Evolutionary conservation across 140 eudicot genomes (phyloP), one percentile per base, ranked within the genome.

Genomic region (Flaveria floridana): DNA sequence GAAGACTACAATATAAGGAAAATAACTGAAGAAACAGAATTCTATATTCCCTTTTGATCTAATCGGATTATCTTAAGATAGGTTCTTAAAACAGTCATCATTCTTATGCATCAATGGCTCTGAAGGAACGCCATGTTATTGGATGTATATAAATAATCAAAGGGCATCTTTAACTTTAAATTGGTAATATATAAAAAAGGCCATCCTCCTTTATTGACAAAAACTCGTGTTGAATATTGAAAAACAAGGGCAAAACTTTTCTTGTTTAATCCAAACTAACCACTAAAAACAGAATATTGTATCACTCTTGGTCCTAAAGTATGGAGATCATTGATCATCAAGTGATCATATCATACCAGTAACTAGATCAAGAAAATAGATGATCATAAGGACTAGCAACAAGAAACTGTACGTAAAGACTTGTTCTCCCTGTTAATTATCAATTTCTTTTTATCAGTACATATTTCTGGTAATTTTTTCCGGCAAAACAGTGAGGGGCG

Each of bases 171-270:
- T 39, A 76, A 50, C 61, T 72, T 67, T 71, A 46, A 65, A 53
- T 25, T 37, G 75, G 65, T 52, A 41, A 34, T 65, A 76, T 81
- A 63, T 65, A 55, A 61, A 64, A 71, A 76, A 71, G 74, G 64
- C 47, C 59, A 25, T 69, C 70, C 71, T 56, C 83, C 66, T 78
- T 79, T 79, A 55, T 79, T 74, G 70, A 79, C 65, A 56, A 26
- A 79, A 68, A 10, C 52, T 76, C 80, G 30, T 79, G 70, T 65
- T 53, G 70, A 72, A 65, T 72, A 72, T 79, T 19, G 19, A 78
- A 72, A 65, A 44, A 39, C 70, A 73, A 20, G 30, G 56, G 53
- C n/a, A 28, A 57, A 70, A 46, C 67, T 79, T 68, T 52, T 16
- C 65, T 75, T 81, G 51, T 78, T 78, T 48, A 73, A 79, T 46